Conservation (phyloP, 495 filamentous ascomycete species). For the Aspergillus biplanus region DNA sequence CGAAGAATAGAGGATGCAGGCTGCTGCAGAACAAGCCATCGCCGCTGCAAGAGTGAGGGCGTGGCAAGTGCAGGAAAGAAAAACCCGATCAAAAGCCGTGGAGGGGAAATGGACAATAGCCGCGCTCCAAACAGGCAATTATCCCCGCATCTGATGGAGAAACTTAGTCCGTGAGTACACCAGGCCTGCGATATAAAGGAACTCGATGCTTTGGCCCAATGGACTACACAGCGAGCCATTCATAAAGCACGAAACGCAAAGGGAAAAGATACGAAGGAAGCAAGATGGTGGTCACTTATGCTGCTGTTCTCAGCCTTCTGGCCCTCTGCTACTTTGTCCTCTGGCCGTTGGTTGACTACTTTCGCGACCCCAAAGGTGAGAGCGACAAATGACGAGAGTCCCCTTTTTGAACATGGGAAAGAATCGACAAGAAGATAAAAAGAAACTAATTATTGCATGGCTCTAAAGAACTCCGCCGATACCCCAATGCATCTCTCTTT, state of each 20-base stretch:
- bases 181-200: background rate
- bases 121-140: conserved; percentile 15
- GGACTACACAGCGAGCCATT: no score
- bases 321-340: conserved; percentile 45
- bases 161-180: conserved; percentile 17
- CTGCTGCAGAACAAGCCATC: no score
- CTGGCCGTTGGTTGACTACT: conserved; percentile 44
- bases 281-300: conserved; percentile 33
- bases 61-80: conserved; percentile 6
- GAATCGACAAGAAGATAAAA: no score
- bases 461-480: conserved; percentile 48
- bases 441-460: background rate
- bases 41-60: no score
- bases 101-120: background rate
- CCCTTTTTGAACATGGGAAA: no score
- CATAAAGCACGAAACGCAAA: no score
- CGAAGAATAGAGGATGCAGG: no score
- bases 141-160: conserved; percentile 18
- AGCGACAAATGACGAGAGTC: no score
- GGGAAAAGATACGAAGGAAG: conserved; percentile 1
- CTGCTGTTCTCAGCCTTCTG: conserved; percentile 27
- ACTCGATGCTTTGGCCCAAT: background rate
- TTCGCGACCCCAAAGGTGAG: conserved; percentile 50
- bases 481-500: conserved; percentile 46
- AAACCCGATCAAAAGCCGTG: conserved; percentile 18